Evolutionary conservation across 208 protist species (phyloP).

Genomic region (Trichomonas vaginalis): DNA sequence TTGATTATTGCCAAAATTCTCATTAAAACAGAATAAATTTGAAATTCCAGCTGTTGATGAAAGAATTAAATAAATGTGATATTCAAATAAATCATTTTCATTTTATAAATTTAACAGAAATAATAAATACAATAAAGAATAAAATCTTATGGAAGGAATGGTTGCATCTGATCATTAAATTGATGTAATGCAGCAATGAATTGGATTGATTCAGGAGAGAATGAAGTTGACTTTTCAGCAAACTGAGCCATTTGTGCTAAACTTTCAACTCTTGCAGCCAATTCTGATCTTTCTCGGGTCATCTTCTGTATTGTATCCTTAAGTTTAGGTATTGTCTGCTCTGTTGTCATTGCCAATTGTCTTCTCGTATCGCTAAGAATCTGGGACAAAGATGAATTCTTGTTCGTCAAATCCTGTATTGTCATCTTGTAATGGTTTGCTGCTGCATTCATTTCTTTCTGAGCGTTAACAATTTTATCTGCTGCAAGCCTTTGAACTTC

Average conservation of each 20-base stretch:
- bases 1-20: too few relatives aligned
- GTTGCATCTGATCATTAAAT: neutral
- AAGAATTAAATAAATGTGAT: too few relatives aligned
- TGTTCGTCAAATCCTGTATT: neutral
- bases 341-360: neutral
- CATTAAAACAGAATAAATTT: too few relatives aligned
- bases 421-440: neutral
- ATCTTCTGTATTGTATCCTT: neutral
- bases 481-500: neutral
- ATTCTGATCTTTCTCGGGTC: neutral
- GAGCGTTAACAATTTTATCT: neutral
- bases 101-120: too few relatives aligned
- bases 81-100: too few relatives aligned
- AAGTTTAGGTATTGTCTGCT: neutral
- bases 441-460: neutral
- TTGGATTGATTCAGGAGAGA: neutral
- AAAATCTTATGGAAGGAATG: neutral
- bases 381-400: neutral
- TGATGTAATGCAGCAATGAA: neutral
- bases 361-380: neutral
- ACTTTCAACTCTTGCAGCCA: neutral
- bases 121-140: too few relatives aligned
- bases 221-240: neutral
- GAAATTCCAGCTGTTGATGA: too few relatives aligned
- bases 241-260: neutral